phyloP scores from a whole-genome alignment of 441 rosid species.

The Francoa sonchifolia region DNA sequence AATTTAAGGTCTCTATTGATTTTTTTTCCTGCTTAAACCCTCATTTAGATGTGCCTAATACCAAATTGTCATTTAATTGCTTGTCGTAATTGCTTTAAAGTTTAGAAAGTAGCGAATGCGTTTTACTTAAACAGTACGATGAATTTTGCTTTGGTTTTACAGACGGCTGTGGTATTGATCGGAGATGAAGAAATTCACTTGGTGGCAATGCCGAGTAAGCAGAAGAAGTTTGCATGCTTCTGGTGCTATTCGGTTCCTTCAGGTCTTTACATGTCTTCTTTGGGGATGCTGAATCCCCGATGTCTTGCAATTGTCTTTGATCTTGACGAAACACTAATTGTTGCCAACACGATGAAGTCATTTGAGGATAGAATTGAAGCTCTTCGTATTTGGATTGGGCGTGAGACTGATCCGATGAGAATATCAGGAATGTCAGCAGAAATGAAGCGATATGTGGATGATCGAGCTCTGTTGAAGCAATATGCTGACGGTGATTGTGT shows the following conservation, averaged over 20 bases:
- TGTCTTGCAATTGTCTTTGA: conserved; percentile 90
- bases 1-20: conserved; percentile 41
- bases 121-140: too few relatives aligned
- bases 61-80: too few relatives aligned
- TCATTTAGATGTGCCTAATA: too few relatives aligned
- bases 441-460: conserved; percentile 61
- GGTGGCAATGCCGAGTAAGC: conserved; percentile 97
- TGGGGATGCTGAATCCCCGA: conserved; percentile 69
- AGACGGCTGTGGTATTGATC: conserved; percentile 80
- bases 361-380: conserved; percentile 81
- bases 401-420: conserved; percentile 64
- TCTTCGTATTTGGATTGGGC: conserved; percentile 62
- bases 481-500: conserved; percentile 61
- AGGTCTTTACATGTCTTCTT: conserved; percentile 68
- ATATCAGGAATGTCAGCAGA: conserved; percentile 66
- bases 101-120: too few relatives aligned
- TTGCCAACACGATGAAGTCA: conserved; percentile 92
- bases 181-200: conserved; percentile 86
- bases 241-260: conserved; percentile 80
- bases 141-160: conserved; percentile 9
- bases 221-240: conserved; percentile 93
- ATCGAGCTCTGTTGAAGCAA: conserved; percentile 72
- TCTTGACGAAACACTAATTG: conserved; percentile 92
- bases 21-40: neutral
- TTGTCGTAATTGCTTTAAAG: too few relatives aligned